A percentile compares a stretch with the other conserved stretches of the same genome.
Conservation (phyloP, 2,329 filamentous ascomycete genomes). For the Dothideomycetes sp. region DNA sequence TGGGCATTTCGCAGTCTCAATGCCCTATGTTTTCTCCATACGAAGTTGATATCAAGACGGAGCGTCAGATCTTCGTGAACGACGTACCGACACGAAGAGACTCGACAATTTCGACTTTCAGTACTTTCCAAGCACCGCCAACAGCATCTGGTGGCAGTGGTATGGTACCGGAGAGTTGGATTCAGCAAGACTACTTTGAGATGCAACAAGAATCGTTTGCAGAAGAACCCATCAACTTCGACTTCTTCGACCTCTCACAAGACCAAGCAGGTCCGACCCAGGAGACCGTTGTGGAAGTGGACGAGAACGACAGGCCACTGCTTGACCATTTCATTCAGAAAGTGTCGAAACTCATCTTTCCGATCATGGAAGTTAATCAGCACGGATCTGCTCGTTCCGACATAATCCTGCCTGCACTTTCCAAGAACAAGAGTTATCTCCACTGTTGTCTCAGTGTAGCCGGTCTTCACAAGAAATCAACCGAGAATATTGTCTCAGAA, state of each 20-base stretch:
- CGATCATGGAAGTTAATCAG: slow-evolving; percentile 82
- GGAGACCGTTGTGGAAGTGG: slow-evolving; percentile 69
- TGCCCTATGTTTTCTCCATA: slow-evolving; percentile 65
- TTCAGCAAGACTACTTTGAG: slow-evolving; percentile 61
- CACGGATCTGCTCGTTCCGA: slow-evolving; percentile 72
- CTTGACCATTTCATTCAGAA: slow-evolving; percentile 85
- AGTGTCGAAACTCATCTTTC: slow-evolving; percentile 82
- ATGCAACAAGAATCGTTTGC: slow-evolving; percentile 58
- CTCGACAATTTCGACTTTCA: slow-evolving; percentile 85
- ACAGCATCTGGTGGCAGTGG: slow-evolving; percentile 55
- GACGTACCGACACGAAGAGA: slow-evolving; percentile 78
- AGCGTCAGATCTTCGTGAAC: slow-evolving; percentile 87
- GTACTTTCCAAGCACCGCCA: slow-evolving; percentile 75
- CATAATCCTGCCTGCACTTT: slow-evolving; percentile 76
- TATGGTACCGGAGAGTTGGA: slow-evolving; percentile 58
- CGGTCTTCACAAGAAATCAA: slow-evolving; percentile 83
- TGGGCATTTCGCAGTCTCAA: slow-evolving; percentile 37
- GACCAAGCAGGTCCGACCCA: slow-evolving; percentile 53
- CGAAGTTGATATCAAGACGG: slow-evolving; percentile 92
- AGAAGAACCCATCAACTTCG: slow-evolving; percentile 52
- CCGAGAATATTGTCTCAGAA: slow-evolving; percentile 55
- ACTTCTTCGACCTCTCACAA: slow-evolving; percentile 76
- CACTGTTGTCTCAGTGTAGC: slow-evolving; percentile 93
- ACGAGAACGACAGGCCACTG: slow-evolving; percentile 77
- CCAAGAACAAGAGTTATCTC: slow-evolving; percentile 85